Conservation (phyloP, 2,329 filamentous ascomycete species). For the Macrophomina tecta region DNA sequence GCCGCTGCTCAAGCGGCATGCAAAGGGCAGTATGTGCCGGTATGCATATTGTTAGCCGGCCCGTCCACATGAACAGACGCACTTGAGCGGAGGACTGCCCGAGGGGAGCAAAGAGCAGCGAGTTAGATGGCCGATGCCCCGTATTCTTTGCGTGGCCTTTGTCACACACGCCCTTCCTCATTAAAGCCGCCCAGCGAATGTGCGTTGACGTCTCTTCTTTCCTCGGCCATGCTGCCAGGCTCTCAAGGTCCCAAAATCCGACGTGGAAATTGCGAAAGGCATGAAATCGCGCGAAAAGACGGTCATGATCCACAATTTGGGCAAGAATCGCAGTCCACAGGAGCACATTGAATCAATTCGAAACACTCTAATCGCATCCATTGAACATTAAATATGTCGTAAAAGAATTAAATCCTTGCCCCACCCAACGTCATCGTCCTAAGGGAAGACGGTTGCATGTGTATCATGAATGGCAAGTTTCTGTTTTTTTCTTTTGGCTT, state of each 20-base stretch:
- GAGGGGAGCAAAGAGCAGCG: background rate
- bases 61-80: background rate
- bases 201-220: background rate
- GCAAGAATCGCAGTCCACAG: slow-evolving; percentile 32
- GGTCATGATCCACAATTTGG: slow-evolving; percentile 42
- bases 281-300: slow-evolving; percentile 70
- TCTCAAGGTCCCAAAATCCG: slow-evolving; percentile 67
- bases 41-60: background rate
- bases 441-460: background rate
- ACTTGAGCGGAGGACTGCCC: slow-evolving; percentile 6
- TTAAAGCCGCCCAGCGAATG: background rate
- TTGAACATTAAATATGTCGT: slow-evolving; percentile 12
- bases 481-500: background rate
- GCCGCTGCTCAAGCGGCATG: background rate
- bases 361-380: slow-evolving; percentile 19
- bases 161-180: background rate
- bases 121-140: background rate
- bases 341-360: slow-evolving; percentile 34
- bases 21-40: background rate
- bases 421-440: background rate
- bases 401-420: background rate
- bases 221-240: slow-evolving; percentile 47
- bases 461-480: background rate
- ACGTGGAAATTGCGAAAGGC: slow-evolving; percentile 67
- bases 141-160: background rate